phyloP scores from a whole-genome alignment of 2,329 filamentous ascomycete species.

The Aspergillus glaucus region DNA sequence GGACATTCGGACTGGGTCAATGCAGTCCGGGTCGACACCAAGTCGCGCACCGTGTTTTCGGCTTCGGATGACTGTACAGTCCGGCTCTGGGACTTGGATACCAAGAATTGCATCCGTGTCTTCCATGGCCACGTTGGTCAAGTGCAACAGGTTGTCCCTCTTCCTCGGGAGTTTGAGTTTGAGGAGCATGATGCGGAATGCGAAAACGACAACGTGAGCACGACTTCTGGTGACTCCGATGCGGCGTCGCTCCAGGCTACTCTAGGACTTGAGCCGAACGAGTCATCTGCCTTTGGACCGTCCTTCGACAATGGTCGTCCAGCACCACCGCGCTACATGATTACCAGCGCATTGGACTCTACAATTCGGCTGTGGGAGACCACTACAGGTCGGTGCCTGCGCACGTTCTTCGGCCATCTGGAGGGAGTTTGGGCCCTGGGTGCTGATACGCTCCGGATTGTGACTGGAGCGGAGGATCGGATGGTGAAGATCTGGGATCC shows the following conservation, averaged over 20 bases:
- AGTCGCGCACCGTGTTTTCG: slow-evolving; percentile 80
- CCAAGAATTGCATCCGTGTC: slow-evolving; percentile 64
- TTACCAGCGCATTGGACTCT: slow-evolving; percentile 84
- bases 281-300: slow-evolving; percentile 52
- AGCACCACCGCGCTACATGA: slow-evolving; percentile 79
- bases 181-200: slow-evolving; percentile 60
- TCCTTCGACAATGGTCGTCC: slow-evolving; percentile 61
- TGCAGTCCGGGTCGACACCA: slow-evolving; percentile 77
- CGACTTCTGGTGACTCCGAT: slow-evolving; percentile 24
- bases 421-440: slow-evolving; percentile 94
- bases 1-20: slow-evolving; percentile 96
- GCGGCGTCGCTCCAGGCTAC: slow-evolving; percentile 17
- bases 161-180: slow-evolving; percentile 83
- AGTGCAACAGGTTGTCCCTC: slow-evolving; percentile 80
- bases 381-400: slow-evolving; percentile 70
- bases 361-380: slow-evolving; percentile 93
- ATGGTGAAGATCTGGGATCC: slow-evolving; percentile 98
- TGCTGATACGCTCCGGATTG: slow-evolving; percentile 79
- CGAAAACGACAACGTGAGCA: slow-evolving; percentile 50
- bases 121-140: slow-evolving; percentile 92
- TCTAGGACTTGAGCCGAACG: slow-evolving; percentile 28
- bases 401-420: slow-evolving; percentile 92
- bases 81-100: slow-evolving; percentile 89
- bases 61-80: slow-evolving; percentile 90
- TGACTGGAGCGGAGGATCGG: slow-evolving; percentile 84